phyloP scores from a whole-genome alignment of 2,329 filamentous ascomycete species.

The Fusarium begoniae region DNA sequence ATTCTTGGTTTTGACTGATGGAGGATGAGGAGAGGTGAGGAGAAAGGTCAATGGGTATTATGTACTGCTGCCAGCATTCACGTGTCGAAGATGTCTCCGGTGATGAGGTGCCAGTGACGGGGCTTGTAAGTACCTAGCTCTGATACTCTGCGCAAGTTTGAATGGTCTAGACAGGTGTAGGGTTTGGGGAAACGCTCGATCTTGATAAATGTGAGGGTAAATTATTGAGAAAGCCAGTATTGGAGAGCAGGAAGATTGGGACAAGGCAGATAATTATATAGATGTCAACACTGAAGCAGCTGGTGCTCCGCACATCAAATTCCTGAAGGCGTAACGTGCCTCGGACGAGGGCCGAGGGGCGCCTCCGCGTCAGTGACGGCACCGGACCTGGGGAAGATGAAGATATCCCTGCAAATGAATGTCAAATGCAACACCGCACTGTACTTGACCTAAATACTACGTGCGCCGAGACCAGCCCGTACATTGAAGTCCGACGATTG shows the following conservation, averaged over 20 bases:
- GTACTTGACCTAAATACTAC: not conserved
- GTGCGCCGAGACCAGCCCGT: constrained; percentile 18
- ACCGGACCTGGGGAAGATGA: constrained; percentile 40
- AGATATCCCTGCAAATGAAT: constrained; percentile 11
- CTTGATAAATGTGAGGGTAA: not conserved
- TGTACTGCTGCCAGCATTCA: constrained; percentile 39
- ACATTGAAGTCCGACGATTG: constrained; percentile 13
- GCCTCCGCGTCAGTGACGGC: constrained; percentile 26
- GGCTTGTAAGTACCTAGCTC: constrained; percentile 3
- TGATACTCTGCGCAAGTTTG: constrained; percentile 1
- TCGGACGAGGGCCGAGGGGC: constrained; percentile 39
- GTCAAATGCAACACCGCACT: constrained; percentile 17
- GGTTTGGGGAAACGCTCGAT: not conserved
- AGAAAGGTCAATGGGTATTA: constrained; percentile 12
- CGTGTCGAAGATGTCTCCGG: constrained; percentile 43
- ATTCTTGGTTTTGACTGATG: not conserved
- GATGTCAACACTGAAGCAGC: constrained; percentile 13
- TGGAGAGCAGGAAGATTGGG: not conserved
- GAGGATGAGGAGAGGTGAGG: not conserved
- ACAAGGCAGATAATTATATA: constrained; percentile 26
- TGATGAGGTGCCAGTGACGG: constrained; percentile 19
- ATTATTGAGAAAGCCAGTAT: not conserved
- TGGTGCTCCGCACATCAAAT: constrained; percentile 31
- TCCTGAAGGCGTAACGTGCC: constrained; percentile 29
- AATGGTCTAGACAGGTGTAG: not conserved